Evolutionary conservation across 352 stramenopile genomes (phyloP), one percentile per base, ranked within the genome.

Genomic region (Detonula confervacea): DNA sequence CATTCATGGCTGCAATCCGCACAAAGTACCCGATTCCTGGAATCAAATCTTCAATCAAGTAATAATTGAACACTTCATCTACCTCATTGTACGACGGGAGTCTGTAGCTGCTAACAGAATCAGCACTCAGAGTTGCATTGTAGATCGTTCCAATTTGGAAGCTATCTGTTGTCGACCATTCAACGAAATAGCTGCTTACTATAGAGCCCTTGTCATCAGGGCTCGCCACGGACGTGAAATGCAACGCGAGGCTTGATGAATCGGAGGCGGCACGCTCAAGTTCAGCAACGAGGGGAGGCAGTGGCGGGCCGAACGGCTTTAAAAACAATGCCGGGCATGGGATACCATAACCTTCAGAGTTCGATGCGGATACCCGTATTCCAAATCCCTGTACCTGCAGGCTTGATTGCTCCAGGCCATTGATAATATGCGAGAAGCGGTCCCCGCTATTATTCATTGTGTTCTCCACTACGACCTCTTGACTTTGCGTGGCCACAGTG

Each of bases 231-330:
- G 70, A 85, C 44, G 95, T 92, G 95, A 97, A 98, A 80, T 97
- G 95, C 3, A 98, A 81, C 0, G 93, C 90, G 51, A 98, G 59
- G 14, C 37, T 69, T 8, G 67, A 79, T 54, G 81, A 63, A 59
- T 72, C 85, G 1, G 87, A 91, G 9, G 95, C 91, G 14, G 97
- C 94, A 22, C 97, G 86, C 5, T 89, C 88, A 0, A 97, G 35
- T 56, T 92, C 87, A 27, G 96, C 91, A 24, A 93, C 90, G 11
- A 72, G 66, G 0, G 96, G 95, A 12, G 92, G 75, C 1, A 91
- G 83, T 14, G 96, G 95, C 1, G 93, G 88, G 11, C 88, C 93
- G 82, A 96, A 96, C 1, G 96, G 96, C 71, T 98, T 98, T 6
- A 98, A 61, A 56, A 65, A 80, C 2, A 84, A 22, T 4, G 66